Conservation (phyloP, 1,284 basidiomycete genomes). For the Amylostereum areolatum region DNA sequence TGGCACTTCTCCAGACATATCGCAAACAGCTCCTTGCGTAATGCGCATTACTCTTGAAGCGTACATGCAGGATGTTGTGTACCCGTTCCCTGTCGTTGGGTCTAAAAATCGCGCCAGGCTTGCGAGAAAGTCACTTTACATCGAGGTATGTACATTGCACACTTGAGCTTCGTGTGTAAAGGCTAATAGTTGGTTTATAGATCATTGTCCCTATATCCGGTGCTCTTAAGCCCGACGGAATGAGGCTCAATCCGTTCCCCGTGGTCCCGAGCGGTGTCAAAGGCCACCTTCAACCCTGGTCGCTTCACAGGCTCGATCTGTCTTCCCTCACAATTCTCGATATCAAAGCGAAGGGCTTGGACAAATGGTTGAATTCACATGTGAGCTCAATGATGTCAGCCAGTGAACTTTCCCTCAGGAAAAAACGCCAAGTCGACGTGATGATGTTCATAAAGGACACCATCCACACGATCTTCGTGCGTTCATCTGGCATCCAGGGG, state of each 20-base stretch:
- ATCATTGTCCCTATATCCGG: conserved; percentile 19
- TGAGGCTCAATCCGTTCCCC: conserved; percentile 27
- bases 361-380: conserved; percentile 12
- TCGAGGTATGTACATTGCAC: conserved; percentile 36
- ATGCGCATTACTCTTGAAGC: conserved; percentile 22
- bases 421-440: conserved; percentile 16
- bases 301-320: conserved; percentile 23
- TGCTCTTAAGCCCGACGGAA: conserved; percentile 19
- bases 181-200: conserved; percentile 12
- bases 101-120: conserved; percentile 30
- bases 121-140: conserved; percentile 45
- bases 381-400: conserved; percentile 22
- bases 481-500: conserved; percentile 15
- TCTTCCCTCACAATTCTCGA: conserved; percentile 16
- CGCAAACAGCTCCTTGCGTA: conserved; percentile 27
- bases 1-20: conserved; percentile 13
- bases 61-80: conserved; percentile 21
- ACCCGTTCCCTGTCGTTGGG: conserved; percentile 27
- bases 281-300: conserved; percentile 19
- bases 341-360: conserved; percentile 5
- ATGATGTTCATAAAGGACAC: conserved; percentile 23
- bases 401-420: conserved; percentile 20
- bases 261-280: conserved; percentile 12
- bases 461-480: conserved; percentile 19
- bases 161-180: conserved; percentile 15